phyloP scores from a whole-genome alignment of 2,329 filamentous ascomycete species.

The Biscogniauxia marginata region DNA sequence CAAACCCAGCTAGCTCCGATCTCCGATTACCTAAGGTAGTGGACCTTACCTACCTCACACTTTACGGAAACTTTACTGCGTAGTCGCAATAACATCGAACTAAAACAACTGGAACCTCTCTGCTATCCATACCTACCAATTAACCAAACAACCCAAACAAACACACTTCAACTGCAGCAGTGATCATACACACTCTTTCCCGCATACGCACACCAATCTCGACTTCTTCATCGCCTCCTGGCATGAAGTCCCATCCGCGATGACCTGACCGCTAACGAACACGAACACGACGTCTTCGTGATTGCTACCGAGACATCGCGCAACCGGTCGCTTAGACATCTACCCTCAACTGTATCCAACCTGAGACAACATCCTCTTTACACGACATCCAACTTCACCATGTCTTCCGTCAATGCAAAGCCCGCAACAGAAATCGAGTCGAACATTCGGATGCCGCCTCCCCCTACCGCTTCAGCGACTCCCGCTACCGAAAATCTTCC shows the following conservation, averaged over 20 bases:
- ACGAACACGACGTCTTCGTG: neutral
- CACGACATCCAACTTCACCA: constrained; percentile 8
- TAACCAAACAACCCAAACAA: no score
- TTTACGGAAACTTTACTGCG: no score
- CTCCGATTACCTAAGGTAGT: neutral
- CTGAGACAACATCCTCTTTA: neutral
- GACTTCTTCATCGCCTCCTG: neutral
- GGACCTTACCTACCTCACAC: no score
- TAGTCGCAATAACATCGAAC: no score
- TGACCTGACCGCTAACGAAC: neutral
- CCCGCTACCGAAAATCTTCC: constrained; percentile 24
- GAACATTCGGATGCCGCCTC: constrained; percentile 31
- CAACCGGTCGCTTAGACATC: neutral
- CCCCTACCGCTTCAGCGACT: constrained; percentile 16
- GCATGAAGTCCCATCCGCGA: neutral
- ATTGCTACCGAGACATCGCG: neutral
- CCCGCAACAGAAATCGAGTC: constrained; percentile 31
- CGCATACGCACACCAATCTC: neutral
- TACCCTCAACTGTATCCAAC: neutral
- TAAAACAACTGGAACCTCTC: no score
- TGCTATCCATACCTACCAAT: no score
- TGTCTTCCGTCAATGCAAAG: constrained; percentile 29
- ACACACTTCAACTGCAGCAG: no score
- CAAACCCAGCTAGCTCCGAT: neutral
- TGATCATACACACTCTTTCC: neutral